Conservation (phyloP, 202 grass and related monocot genomes). For the Alloteropsis angusta region DNA sequence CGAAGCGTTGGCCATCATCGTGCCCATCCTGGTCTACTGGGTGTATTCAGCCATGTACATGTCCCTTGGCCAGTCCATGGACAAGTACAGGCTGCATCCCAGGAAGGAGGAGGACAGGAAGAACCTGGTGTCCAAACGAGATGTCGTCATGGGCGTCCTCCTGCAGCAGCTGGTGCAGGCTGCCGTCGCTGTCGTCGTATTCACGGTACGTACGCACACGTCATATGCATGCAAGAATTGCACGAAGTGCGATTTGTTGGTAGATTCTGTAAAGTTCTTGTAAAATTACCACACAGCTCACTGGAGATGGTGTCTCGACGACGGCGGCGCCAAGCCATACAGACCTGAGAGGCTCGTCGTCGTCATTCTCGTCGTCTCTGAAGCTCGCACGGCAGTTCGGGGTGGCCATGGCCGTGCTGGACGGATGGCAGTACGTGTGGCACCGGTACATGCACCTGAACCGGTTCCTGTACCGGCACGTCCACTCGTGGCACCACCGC, state of each 20-base stretch:
- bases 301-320: too few species aligned
- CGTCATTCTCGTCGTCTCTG: too few species aligned
- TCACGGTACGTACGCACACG: too few species aligned
- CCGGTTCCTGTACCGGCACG: neutral
- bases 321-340: too few species aligned
- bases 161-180: too few species aligned
- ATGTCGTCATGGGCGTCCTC: neutral
- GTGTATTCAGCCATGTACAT: neutral
- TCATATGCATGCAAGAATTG: too few species aligned
- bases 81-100: neutral
- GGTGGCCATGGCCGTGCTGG: neutral
- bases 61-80: neutral
- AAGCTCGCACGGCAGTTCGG: too few species aligned
- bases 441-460: neutral
- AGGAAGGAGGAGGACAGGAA: neutral
- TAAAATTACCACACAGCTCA: too few species aligned
- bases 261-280: too few species aligned
- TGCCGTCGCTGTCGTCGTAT: too few species aligned
- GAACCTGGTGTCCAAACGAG: neutral
- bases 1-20: neutral
- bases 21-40: neutral
- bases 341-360: too few species aligned
- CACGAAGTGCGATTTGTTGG: too few species aligned
- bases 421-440: neutral
- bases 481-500: neutral